A percentile compares a stretch with the other conserved stretches of the same genome.
Conservation (phyloP, 2,329 filamentous ascomycete genomes). For the Phialocephala sp. region DNA sequence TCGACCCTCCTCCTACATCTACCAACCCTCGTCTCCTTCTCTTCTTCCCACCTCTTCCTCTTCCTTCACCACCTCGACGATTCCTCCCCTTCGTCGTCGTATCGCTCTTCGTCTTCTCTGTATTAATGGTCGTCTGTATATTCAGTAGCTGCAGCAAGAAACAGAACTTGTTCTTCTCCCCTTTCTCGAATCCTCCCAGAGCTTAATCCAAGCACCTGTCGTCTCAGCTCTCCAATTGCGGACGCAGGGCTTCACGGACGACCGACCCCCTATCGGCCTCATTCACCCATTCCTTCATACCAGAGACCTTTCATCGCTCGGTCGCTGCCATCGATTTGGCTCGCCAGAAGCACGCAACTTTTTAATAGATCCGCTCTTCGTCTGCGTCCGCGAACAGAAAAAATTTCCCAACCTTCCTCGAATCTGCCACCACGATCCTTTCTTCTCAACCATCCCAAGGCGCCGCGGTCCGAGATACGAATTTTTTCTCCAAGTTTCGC, state of each 20-base stretch:
- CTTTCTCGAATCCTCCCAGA: slow-evolving; percentile 20
- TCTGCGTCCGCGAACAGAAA: slow-evolving; percentile 21
- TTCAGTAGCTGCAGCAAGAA: slow-evolving; percentile 20
- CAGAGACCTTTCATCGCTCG: slow-evolving; percentile 28
- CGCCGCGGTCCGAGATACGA: slow-evolving; percentile 20
- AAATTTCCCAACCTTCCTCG: slow-evolving; percentile 13
- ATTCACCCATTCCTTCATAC: slow-evolving; percentile 36
- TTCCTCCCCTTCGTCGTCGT: slow-evolving; percentile 14
- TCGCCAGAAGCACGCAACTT: slow-evolving; percentile 19
- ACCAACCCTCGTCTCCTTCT: slow-evolving; percentile 9
- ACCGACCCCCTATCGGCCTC: slow-evolving; percentile 41
- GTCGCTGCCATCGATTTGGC: slow-evolving; percentile 33
- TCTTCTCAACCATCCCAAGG: not conserved
- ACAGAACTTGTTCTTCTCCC: slow-evolving; percentile 13
- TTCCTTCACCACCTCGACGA: not conserved
- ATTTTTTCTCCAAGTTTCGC: slow-evolving; percentile 13
- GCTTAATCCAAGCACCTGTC: slow-evolving; percentile 36
- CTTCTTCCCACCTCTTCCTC: slow-evolving; percentile 13
- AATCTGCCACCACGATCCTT: slow-evolving; percentile 33
- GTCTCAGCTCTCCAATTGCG: slow-evolving; percentile 25
- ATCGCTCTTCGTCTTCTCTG: slow-evolving; percentile 15
- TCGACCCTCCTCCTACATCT: not conserved
- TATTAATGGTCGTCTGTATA: slow-evolving; percentile 38
- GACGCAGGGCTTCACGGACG: slow-evolving; percentile 37
- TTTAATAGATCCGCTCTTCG: slow-evolving; percentile 35